These are phyloP conservation scores for Trametes meyenii DNA, from an alignment of 768 basidiomycete genomes.

Conservation along the genomic window DNA sequence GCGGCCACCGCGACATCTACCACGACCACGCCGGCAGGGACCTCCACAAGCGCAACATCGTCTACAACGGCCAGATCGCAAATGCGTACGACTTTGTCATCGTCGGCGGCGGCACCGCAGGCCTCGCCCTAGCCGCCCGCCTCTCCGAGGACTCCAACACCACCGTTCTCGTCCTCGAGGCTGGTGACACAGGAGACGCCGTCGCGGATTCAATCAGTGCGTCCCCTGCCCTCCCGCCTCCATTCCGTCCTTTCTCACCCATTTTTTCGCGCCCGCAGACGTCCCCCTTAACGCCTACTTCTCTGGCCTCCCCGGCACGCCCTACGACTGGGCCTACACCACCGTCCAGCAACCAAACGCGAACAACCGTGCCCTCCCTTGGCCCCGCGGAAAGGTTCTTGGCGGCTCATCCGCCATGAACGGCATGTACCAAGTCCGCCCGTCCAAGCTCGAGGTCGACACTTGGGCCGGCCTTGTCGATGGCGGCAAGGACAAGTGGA, in stretches of 20 bases:
- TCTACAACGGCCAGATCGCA: slow-evolving; percentile 42
- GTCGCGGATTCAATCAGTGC: slow-evolving; percentile 28
- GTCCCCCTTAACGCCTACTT: slow-evolving; percentile 56
- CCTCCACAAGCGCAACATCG: slow-evolving; percentile 40
- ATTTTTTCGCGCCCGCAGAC: slow-evolving; percentile 37
- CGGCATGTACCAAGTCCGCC: slow-evolving; percentile 66
- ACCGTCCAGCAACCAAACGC: slow-evolving; percentile 51
- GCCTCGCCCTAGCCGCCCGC: slow-evolving; percentile 49
- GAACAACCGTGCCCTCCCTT: slow-evolving; percentile 46
- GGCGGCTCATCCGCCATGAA: slow-evolving; percentile 74
- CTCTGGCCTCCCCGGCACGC: slow-evolving; percentile 46
- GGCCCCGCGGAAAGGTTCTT: slow-evolving; percentile 69
- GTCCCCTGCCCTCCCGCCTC: neutral
- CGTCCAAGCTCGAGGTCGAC: slow-evolving; percentile 50
- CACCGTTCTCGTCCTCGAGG: slow-evolving; percentile 48
- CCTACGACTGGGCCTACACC: slow-evolving; percentile 59
- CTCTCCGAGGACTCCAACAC: slow-evolving; percentile 48
- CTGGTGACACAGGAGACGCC: slow-evolving; percentile 48
- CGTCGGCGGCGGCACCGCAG: slow-evolving; percentile 51
- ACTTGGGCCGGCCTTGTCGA: slow-evolving; percentile 49
- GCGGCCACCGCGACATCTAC: slow-evolving; percentile 28
- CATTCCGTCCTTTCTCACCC: neutral
- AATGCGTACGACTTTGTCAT: slow-evolving; percentile 58
- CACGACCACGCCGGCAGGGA: slow-evolving; percentile 17
- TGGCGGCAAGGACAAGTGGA: slow-evolving; percentile 41